phyloP scores from a whole-genome alignment of 176 grass and related monocot genomes.

The Thalia dealbata region DNA sequence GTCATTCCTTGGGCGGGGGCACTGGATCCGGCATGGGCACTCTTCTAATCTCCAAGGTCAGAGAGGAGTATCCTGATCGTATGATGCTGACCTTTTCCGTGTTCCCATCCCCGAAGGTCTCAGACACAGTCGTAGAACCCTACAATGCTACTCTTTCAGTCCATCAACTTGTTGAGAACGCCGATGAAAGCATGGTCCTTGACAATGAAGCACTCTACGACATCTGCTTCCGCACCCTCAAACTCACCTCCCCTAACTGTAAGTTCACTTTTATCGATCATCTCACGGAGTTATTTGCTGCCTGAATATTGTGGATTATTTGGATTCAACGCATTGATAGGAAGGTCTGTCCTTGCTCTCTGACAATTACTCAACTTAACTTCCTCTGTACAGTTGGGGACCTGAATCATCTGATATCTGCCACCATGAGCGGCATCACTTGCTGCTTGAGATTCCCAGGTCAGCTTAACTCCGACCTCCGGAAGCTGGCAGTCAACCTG shows the following conservation, averaged over 20 bases:
- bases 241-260: constrained; percentile 1
- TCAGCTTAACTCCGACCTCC: constrained; percentile 8
- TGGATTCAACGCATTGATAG: not conserved
- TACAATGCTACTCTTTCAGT: constrained; percentile 14
- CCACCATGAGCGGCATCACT: constrained; percentile 7
- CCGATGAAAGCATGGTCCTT: constrained; percentile 10
- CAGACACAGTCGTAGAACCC: constrained; percentile 4
- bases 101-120: constrained; percentile 6
- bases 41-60: constrained; percentile 1
- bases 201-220: constrained; percentile 8
- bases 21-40: constrained; percentile 8
- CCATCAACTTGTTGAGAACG: constrained; percentile 8
- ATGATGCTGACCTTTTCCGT: constrained; percentile 11
- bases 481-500: constrained; percentile 8
- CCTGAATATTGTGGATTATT: not conserved
- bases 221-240: constrained; percentile 4
- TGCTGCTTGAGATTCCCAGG: constrained; percentile 4
- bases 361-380: not conserved
- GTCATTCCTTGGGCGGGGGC: constrained; percentile 2
- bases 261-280: not conserved
- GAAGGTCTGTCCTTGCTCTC: not conserved
- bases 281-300: too few species aligned
- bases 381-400: not conserved
- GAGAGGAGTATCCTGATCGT: constrained; percentile 5
- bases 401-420: constrained; percentile 7